Evolutionary conservation across 257 asterid genomes (phyloP).

Genomic region (Lithospermum erythrorhizon): DNA sequence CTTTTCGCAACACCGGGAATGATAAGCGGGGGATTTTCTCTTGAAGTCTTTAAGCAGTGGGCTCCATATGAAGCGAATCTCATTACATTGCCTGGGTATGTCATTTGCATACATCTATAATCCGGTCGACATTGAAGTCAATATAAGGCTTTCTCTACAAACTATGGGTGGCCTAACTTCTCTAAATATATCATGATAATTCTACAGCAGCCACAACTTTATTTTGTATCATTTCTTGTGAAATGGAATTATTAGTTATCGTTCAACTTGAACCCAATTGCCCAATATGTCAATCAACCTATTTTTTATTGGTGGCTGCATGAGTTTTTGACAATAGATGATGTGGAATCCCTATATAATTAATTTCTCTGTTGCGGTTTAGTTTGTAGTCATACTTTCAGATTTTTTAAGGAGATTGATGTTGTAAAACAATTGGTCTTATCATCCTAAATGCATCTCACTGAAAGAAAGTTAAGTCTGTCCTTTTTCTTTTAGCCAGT

Average conservation of each 20-base stretch:
- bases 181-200: background rate
- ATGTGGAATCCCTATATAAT: background rate
- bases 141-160: background rate
- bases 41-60: conserved; percentile 91
- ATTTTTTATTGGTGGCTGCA: background rate
- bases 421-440: too few species aligned
- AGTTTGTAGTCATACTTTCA: too few species aligned
- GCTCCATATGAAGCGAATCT: conserved; percentile 80
- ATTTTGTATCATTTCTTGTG: background rate
- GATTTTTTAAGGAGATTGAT: too few species aligned
- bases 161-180: background rate
- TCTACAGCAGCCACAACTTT: background rate
- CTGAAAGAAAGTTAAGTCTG: too few species aligned
- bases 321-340: background rate
- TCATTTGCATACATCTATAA: conserved; percentile 5
- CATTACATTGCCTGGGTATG: conserved; percentile 76
- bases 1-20: conserved; percentile 97
- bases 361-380: too few species aligned
- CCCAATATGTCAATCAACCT: background rate
- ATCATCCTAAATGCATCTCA: too few species aligned
- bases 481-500: too few species aligned
- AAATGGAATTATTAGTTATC: background rate
- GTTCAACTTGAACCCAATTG: background rate
- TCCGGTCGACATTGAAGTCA: conserved; percentile 1
- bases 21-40: conserved; percentile 88